Evolutionary conservation across 768 basidiomycete species (phyloP), one percentile per base, ranked within the genome.

Genomic region (Hemileccinum rubropunctum): DNA sequence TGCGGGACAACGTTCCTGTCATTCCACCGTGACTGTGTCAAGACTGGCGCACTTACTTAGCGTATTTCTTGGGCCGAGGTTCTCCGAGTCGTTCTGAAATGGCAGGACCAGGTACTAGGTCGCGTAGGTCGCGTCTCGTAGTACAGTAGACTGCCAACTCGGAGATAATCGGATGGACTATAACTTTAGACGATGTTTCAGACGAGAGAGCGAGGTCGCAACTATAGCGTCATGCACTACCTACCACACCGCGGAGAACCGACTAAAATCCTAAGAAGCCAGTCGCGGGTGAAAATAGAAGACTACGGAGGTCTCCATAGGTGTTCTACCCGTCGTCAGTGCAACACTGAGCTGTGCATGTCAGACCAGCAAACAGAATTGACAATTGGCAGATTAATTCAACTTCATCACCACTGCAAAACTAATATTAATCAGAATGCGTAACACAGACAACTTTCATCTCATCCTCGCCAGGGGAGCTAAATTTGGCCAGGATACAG

Each of bases 211-310:
- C 15, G 50, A 40, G 38, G 27, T 30, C n/a, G 30, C 39, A 26
- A 20, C 23, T 33, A 27, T 14, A 32, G 27, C 34, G 9, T 21
- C 35, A 45, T 28, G 40, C 51, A 52, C 18, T 12, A 47, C 51
- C 20, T 17, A 46, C 37, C 34, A 38, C 38, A 49, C 64, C 63
- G 55, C 62, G 63, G 62, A 64, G 35, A 48, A 47, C 58, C 58
- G 58, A 53, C 45, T 20, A 55, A 51, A 45, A 28, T 42, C 58
- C 52, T 57, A 56, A 52, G 57, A 62, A 52, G 42, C 42, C 27
- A 41, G 40, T 42, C 30, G 33, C 17, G 28, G 46, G 36, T 41
- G 52, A 51, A 49, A 44, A 62, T 50, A 47, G 53, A 61, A 47
- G 30, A 50, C 36, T 33, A 43, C 39, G 23, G 28, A 42, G 33